A percentile compares a stretch with the other conserved stretches of the same genome.
Evolutionary conservation across 2,329 filamentous ascomycete species (phyloP).

Genomic region (Colletotrichum sp.): DNA sequence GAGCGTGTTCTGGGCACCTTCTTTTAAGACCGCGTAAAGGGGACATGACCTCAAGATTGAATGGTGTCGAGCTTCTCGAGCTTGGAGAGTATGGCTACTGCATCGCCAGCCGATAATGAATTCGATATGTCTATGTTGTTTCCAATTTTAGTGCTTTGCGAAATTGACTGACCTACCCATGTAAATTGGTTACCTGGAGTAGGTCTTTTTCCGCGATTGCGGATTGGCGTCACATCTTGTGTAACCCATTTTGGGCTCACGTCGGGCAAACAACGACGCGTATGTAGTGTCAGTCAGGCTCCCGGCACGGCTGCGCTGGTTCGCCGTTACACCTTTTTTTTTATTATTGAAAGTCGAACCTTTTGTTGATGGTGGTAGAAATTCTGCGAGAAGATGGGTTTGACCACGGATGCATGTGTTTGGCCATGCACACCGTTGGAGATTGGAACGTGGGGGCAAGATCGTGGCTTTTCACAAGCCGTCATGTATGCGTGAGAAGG

Average conservation of each 20-base stretch:
- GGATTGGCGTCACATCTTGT: neutral
- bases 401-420: neutral
- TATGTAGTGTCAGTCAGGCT: neutral
- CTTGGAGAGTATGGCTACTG: neutral
- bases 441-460: neutral
- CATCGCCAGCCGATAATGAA: neutral
- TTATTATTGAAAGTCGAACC: neutral
- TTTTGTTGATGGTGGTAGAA: neutral
- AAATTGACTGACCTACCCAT: neutral
- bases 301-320: neutral
- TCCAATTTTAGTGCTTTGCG: conserved; percentile 1
- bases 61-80: neutral
- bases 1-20: neutral
- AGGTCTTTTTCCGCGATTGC: neutral
- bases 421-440: neutral
- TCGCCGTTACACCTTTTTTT: neutral
- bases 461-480: neutral
- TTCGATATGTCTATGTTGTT: conserved; percentile 1
- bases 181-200: neutral
- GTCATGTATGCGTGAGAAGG: neutral
- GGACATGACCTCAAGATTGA: neutral
- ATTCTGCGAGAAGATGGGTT: neutral
- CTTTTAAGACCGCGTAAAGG: neutral
- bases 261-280: neutral
- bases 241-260: neutral